Percentiles rank a stretch among this genome's conserved stretches.
phyloP scores from a whole-genome alignment of 202 grass and related monocot species.

The Bolboschoenoplectus hybrid region DNA sequence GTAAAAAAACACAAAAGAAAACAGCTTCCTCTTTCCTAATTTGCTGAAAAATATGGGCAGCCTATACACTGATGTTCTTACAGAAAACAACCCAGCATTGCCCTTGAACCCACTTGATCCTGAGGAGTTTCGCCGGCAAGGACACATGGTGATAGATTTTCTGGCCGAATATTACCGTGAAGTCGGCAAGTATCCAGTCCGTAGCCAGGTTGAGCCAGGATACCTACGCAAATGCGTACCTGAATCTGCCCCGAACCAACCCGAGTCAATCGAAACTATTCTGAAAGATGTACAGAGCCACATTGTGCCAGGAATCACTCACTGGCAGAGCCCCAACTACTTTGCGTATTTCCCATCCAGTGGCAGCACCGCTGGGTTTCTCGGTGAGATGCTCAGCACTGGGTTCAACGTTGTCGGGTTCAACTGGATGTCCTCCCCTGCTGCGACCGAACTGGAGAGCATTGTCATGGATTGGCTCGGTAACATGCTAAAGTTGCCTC shows the following conservation, averaged over 20 bases:
- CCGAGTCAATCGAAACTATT: background rate
- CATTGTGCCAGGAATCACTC: conserved; percentile 3
- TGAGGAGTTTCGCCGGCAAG: background rate
- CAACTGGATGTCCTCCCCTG: conserved; percentile 47
- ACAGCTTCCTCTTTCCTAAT: too few relatives aligned
- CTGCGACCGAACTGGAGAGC: conserved; percentile 47
- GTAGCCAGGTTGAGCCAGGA: background rate
- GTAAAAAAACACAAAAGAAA: too few relatives aligned
- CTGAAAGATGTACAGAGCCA: background rate
- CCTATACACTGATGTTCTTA: background rate
- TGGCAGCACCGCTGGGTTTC: conserved; percentile 47
- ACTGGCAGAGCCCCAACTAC: conserved; percentile 1
- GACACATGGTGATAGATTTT: background rate
- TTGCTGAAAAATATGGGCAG: background rate
- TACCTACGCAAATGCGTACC: background rate
- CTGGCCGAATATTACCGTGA: background rate
- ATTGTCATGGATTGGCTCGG: conserved; percentile 42
- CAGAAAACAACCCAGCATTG: background rate
- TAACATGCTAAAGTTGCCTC: background rate
- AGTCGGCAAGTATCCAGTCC: background rate
- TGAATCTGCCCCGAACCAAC: background rate
- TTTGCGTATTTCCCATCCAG: background rate
- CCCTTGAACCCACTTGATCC: background rate
- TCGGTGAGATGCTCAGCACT: conserved; percentile 49
- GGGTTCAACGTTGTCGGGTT: conserved; percentile 55